Evolutionary conservation across 73 alveolate species (phyloP), one percentile per base, ranked within the genome.

Genomic region (Symbiodinium pilosum): DNA sequence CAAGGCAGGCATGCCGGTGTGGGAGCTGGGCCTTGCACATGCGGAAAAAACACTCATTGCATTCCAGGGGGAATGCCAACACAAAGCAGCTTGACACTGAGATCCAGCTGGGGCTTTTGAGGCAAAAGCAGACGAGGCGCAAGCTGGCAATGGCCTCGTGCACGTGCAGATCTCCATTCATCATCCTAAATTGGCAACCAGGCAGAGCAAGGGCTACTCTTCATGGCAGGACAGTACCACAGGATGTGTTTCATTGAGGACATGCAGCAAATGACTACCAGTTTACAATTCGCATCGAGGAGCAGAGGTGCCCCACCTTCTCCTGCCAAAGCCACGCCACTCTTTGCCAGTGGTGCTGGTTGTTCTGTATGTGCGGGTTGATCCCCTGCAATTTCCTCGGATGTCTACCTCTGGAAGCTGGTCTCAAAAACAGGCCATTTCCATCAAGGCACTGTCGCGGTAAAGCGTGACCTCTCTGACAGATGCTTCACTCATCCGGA

Each of bases 131-230:
- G 26, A 54, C n/a, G 59, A 64, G 81, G 24, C 47, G 56, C 93
- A 38, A 47, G 83, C 34, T 21, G 28, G 84, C 94, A 87, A 20
- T 87, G 36, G 38, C 94, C 94, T 4, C 40, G 47, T 14, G 64
- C 94, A 24, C 69, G 68, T 18, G 94, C 94, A 21, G 94, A 87
- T 18, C 85, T 24, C 94, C 94, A 87, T 30, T 87, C 94, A 56
- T 87, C 94, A 32, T 12, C 44, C 85, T 73, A 28, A n/a, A 39
- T 39, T n/a, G n/a, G n/a, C n/a, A n/a, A n/a, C n/a, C n/a, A n/a
- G n/a, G n/a, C n/a, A n/a, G n/a, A n/a, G n/a, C n/a, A n/a, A n/a
- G n/a, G n/a, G n/a, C n/a, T n/a, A n/a, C n/a, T n/a, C n/a, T n/a
- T n/a, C n/a, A n/a, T n/a, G n/a, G n/a, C n/a, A n/a, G n/a, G n/a